phyloP scores from a whole-genome alignment of 345 rosid genomes.

The Linum tenue region DNA sequence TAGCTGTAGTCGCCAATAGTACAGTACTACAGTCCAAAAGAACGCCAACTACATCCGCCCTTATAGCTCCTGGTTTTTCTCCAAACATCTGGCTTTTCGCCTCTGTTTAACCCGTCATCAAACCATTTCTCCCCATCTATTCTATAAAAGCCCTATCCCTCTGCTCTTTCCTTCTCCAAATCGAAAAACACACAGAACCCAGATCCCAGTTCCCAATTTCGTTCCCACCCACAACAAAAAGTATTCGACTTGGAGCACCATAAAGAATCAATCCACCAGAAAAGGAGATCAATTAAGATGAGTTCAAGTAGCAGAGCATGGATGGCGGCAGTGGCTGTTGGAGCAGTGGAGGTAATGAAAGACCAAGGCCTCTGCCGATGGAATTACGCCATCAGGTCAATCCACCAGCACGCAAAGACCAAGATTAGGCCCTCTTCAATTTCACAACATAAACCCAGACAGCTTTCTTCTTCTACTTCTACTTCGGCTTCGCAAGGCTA shows the following conservation, averaged over 20 bases:
- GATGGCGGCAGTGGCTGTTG: background rate
- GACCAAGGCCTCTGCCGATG: slow-evolving; percentile 9
- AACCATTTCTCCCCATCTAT: too few species aligned
- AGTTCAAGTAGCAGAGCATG: background rate
- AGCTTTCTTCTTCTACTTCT: background rate
- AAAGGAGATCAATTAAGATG: background rate
- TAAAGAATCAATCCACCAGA: background rate
- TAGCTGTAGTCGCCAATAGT: too few species aligned
- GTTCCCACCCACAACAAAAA: background rate
- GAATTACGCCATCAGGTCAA: slow-evolving; percentile 2
- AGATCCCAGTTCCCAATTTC: background rate
- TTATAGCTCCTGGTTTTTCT: background rate
- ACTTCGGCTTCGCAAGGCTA: background rate
- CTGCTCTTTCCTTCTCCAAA: background rate
- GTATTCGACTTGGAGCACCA: background rate
- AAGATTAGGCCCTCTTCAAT: slow-evolving; percentile 1
- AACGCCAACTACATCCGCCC: too few species aligned
- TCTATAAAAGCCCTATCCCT: background rate
- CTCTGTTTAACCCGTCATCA: background rate
- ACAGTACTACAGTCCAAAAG: too few species aligned
- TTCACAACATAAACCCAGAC: background rate
- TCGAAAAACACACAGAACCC: background rate
- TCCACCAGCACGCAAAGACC: slow-evolving; percentile 3
- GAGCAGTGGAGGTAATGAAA: slow-evolving; percentile 4
- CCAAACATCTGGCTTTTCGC: background rate